A percentile compares a stretch with the other conserved stretches of the same genome.
phyloP scores from a whole-genome alignment of 75 land plant genomes.

The Sequoia sempervirens region DNA sequence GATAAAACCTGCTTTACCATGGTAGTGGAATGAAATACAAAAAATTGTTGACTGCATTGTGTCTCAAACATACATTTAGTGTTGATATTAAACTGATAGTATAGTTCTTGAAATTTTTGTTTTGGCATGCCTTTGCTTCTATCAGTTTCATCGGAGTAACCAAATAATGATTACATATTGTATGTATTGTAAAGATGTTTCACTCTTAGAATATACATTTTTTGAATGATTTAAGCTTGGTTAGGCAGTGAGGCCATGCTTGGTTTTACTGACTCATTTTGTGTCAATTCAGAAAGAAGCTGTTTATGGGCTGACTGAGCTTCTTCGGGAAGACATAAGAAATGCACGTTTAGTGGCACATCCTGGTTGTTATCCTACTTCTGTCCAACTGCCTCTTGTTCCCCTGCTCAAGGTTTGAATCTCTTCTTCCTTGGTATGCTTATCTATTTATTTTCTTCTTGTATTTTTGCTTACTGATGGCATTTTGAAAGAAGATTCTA shows the following conservation, averaged over 20 bases:
- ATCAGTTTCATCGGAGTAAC: not conserved
- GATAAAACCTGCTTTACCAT: not conserved
- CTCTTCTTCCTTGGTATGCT: not conserved
- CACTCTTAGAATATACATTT: not conserved
- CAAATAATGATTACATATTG: not conserved
- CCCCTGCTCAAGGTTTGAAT: conserved; percentile 80
- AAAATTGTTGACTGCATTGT: not conserved
- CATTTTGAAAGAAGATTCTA: conserved; percentile 2
- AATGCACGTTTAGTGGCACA: conserved; percentile 87
- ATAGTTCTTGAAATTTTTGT: not conserved
- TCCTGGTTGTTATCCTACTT: conserved; percentile 98
- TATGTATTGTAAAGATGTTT: not conserved
- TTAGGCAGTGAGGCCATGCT: not conserved
- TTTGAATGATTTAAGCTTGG: not conserved
- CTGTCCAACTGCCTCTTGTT: conserved; percentile 90
- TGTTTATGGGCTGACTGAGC: conserved; percentile 92
- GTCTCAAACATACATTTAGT: not conserved
- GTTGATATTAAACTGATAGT: not conserved
- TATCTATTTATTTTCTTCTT: not conserved
- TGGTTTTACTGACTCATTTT: conserved; percentile 2
- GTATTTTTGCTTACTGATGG: not conserved
- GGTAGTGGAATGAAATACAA: not conserved
- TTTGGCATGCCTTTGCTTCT: not conserved
- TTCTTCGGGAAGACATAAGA: conserved; percentile 59
- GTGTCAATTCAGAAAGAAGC: conserved; percentile 65